Conservation (phyloP, 805 yeast species). For the Metschnikowia chrysomelidarum region DNA sequence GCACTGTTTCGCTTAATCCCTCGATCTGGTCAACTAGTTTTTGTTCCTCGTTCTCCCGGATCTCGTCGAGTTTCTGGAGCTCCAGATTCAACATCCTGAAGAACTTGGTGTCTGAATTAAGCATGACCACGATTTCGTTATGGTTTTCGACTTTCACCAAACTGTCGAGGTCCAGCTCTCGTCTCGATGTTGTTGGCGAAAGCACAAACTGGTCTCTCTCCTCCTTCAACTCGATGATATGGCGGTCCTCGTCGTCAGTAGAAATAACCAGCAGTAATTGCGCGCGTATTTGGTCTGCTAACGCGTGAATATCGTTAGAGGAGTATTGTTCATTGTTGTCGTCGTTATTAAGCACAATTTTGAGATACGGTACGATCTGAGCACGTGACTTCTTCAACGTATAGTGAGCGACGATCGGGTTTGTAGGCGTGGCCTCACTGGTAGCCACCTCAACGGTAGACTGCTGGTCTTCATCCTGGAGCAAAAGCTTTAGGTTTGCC, state of each 20-base stretch:
- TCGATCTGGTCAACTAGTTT: constrained; percentile 44
- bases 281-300: constrained; percentile 28
- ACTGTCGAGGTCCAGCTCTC: constrained; percentile 6
- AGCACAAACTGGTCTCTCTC: constrained; percentile 29
- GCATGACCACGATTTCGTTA: constrained; percentile 40
- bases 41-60: constrained; percentile 42
- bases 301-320: constrained; percentile 30
- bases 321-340: constrained; percentile 26
- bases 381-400: constrained; percentile 30
- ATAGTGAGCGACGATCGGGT: constrained; percentile 44
- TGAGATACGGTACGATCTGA: constrained; percentile 38
- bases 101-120: constrained; percentile 57
- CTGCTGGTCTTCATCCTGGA: constrained; percentile 28
- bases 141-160: constrained; percentile 19
- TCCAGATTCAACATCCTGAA: constrained; percentile 58
- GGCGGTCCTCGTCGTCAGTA: constrained; percentile 22
- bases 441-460: constrained; percentile 33
- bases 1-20: constrained; percentile 31
- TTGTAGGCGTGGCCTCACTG: constrained; percentile 31
- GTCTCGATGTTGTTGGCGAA: constrained; percentile 25
- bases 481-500: constrained; percentile 38
- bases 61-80: constrained; percentile 45
- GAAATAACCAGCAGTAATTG: constrained; percentile 26
- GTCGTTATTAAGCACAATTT: constrained; percentile 35
- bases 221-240: constrained; percentile 30